phyloP scores from a whole-genome alignment of 306 rosid genomes.

The Dryas octopetala region DNA sequence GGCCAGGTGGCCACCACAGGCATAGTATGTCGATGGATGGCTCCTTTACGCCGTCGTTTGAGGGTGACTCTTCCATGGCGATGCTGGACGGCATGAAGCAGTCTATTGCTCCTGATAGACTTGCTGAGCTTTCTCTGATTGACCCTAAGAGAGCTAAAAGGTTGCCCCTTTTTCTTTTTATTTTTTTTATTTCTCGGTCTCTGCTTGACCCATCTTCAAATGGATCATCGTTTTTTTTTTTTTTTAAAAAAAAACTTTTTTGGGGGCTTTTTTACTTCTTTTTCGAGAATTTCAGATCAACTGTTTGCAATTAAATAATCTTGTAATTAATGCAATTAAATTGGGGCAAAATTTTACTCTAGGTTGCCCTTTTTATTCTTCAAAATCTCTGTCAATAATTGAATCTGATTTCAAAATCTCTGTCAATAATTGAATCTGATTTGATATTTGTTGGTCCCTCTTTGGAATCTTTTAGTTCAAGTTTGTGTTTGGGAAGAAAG shows the following conservation, averaged over 20 bases:
- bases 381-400: not conserved
- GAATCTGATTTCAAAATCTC: not conserved
- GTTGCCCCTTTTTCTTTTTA: slow-evolving; percentile 22
- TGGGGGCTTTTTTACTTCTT: not conserved
- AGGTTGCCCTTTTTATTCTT: not conserved
- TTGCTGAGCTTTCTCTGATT: slow-evolving; percentile 91
- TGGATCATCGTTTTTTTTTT: not conserved
- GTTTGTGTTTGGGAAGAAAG: not conserved
- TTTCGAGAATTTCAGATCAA: not conserved
- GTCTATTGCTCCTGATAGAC: slow-evolving; percentile 77
- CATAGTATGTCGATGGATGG: slow-evolving; percentile 90
- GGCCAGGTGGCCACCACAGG: slow-evolving; percentile 51
- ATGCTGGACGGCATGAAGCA: slow-evolving; percentile 60
- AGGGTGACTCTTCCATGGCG: slow-evolving; percentile 41
- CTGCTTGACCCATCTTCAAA: not conserved
- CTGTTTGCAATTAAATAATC: not conserved
- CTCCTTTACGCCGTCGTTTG: slow-evolving; percentile 57
- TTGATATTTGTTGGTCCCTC: not conserved
- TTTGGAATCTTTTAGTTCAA: not conserved
- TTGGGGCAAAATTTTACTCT: not conserved
- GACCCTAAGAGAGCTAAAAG: slow-evolving; percentile 95
- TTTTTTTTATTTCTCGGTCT: no score
- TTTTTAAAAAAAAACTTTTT: no score
- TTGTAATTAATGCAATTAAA: not conserved
- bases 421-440: not conserved